Base-by-base conservation (phyloP, 805 yeast species). In the Hanseniaspora occidentalis region DNA sequence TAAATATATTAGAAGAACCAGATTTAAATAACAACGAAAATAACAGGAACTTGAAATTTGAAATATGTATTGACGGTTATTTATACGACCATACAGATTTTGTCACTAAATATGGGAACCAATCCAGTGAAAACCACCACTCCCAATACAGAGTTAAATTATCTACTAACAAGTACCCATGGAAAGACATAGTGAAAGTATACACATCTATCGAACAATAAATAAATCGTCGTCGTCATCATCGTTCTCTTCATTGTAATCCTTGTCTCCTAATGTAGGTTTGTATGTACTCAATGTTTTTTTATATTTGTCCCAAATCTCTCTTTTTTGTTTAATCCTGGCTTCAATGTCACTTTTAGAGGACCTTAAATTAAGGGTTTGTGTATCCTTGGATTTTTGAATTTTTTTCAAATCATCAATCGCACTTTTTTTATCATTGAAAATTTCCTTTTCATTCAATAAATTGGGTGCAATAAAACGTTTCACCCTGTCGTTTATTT, bases 301-400 rank as follows among this genome's bases (percentile, higher is more conserved):
- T 5, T 46, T 4, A 44, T 43, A 31, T 53, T 52, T 22, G 50
- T 49, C 11, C 43, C 46, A 16, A 37, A 46, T 3, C 38, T 47
- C 14, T 46, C 37, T 22, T 38, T 47, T 18, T 34, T 25, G 20
- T 42, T 38, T 6, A 20, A 22, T 11, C 44, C 23, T 10, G 48
- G n/a, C 11, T 48, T 47, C 29, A 40, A 45, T 22, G 41, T 38
- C 31, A 23, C 37, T 41, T 37, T 44, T 43, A 37, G 56, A 26
- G 9, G 52, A 46, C 2, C 43, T 41, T 6, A 48, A 45, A 29
- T 52, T 46, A 37, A 50, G 47, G 19, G 58, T 57, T 33, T 44
- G 57, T 36, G 73, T 67, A 2, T 79, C 79, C 52, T 73, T 77
- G 48, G 68, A 73, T 2, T n/a, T n/a, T n/a, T n/a, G n/a, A n/a